Evolutionary conservation across 192 early-diverging fungal genomes (phyloP), one percentile per base, ranked within the genome.

Genomic region (Coemansia furcata): DNA sequence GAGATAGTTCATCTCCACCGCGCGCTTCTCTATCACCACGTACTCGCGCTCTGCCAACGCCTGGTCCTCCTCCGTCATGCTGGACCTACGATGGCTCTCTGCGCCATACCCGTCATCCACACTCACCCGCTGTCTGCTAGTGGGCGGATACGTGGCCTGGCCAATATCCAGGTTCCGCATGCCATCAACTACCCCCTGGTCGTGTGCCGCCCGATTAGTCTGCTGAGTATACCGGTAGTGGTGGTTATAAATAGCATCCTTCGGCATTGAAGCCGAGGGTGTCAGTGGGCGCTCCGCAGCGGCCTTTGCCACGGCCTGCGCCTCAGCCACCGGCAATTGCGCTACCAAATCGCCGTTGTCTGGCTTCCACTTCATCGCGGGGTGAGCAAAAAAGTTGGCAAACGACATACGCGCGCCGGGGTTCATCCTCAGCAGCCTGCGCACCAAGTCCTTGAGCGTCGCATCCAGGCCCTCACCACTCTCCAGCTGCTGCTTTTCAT

Each of bases 301-400:
- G 11, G 57, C 66, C 32, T 32, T 67, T 6, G 50, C 47, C 17
- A 21, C 35, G 3, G 44, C 63, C 54, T 57, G 54, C 2, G 21
- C 49, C 47, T 38, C 36, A 15, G 63, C 63, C 1, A 47, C 33
- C 4, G 30, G 47, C 46, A 54, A 37, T 33, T 43, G 29, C 60
- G 50, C 36, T 15, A n/a, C 65, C 21, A 49, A 38, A 3, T 66
- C 50, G 21, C 32, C 67, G 23, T 68, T 46, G 35, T 19, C 30
- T 15, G n/a, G 15, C 54, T 35, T 38, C 30, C 46, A 57, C 32
- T 65, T 69, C 2, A 94, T 80, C 8, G 88, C 88, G 7, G 89
- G 89, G 63, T 96, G 92, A 66, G 85, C 87, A 65, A 99, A 98
- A 70, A 99, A 98, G 66, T 94, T 93, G 55, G 95, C 94, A 76